phyloP scores from a whole-genome alignment of 306 rosid species.

The Cicer yamashitae region DNA sequence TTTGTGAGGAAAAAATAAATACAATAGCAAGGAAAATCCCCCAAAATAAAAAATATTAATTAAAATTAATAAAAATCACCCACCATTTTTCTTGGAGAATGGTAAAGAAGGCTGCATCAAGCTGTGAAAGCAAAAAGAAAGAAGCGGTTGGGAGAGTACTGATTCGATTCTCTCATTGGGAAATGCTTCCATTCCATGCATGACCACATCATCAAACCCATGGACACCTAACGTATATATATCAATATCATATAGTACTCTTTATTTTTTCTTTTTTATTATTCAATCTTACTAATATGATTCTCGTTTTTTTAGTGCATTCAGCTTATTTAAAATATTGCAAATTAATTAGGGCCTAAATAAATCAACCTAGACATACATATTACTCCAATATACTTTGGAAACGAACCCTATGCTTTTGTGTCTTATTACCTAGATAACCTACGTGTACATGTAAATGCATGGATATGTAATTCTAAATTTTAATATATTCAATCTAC shows the following conservation, averaged over 20 bases:
- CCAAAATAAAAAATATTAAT: background rate
- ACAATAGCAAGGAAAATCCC: conserved; percentile 30
- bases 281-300: no score
- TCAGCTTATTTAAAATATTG: background rate
- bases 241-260: background rate
- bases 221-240: conserved; percentile 52
- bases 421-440: no score
- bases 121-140: conserved; percentile 91
- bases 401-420: no score
- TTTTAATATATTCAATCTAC: background rate
- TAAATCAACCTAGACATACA: no score
- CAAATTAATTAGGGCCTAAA: background rate
- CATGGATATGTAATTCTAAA: background rate
- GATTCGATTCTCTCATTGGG: conserved; percentile 97
- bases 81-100: conserved; percentile 79
- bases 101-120: conserved; percentile 96
- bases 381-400: no score
- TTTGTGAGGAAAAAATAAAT: conserved; percentile 29
- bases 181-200: conserved; percentile 98
- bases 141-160: conserved; percentile 59
- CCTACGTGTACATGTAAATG: no score
- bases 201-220: conserved; percentile 54
- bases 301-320: no score
- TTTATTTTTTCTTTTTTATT: conserved; percentile 47
- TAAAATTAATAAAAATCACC: conserved; percentile 48